phyloP scores from a whole-genome alignment of 768 basidiomycete species.

The Panaeolus papilionaceus region DNA sequence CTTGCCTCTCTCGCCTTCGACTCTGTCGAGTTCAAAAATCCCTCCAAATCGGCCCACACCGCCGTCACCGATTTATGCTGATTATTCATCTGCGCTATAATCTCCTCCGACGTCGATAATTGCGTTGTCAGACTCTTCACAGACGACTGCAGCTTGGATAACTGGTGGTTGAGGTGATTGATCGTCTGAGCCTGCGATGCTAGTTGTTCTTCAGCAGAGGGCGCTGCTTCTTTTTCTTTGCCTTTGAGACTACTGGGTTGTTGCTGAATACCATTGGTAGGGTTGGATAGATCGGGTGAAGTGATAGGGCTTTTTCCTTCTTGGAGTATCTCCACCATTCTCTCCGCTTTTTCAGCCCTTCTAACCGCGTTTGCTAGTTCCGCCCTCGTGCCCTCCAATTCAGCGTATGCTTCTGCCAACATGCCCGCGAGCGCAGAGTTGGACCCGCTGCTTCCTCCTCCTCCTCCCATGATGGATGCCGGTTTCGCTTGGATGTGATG shows the following conservation, averaged over 20 bases:
- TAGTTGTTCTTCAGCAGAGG: not conserved
- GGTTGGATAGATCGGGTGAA: constrained; percentile 19
- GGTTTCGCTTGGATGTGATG: not conserved
- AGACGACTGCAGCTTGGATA: not conserved
- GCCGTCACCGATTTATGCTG: not conserved
- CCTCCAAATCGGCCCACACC: not conserved
- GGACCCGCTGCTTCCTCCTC: constrained; percentile 25
- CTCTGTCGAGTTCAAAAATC: not conserved
- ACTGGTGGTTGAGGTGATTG: constrained; percentile 30
- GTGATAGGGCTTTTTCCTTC: constrained; percentile 5
- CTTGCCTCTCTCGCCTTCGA: not conserved
- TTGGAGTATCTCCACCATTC: constrained; percentile 36
- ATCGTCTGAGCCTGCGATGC: constrained; percentile 32
- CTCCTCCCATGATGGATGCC: not conserved
- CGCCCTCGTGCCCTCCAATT: constrained; percentile 54
- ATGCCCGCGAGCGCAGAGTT: constrained; percentile 63
- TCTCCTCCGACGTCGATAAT: not conserved
- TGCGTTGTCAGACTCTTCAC: not conserved
- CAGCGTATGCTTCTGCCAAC: constrained; percentile 58
- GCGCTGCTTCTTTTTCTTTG: not conserved
- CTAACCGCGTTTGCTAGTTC: constrained; percentile 49
- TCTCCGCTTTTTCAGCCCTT: constrained; percentile 63
- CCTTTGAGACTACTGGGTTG: not conserved
- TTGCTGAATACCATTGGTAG: constrained; percentile 22
- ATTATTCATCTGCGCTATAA: not conserved